Evolutionary conservation across 1,284 basidiomycete species (phyloP).

Genomic region (Cryptococcus jaspeensis): DNA sequence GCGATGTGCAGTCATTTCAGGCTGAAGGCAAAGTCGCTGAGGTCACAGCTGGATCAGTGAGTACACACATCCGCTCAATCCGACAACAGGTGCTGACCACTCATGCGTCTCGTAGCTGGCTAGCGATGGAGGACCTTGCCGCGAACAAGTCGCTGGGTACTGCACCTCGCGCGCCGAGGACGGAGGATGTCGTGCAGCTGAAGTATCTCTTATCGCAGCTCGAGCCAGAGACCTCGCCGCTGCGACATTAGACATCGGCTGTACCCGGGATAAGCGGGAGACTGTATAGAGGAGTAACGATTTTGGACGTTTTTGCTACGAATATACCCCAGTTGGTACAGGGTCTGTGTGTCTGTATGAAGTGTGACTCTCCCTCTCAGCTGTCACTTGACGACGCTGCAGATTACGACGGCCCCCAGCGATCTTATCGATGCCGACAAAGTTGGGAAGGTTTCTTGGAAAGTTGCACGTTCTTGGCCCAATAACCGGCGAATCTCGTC

Average conservation of each 20-base stretch:
- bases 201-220: conserved; percentile 37
- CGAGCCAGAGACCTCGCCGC: conserved; percentile 36
- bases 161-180: conserved; percentile 25
- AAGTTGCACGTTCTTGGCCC: too few species aligned
- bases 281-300: background rate
- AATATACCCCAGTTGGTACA: conserved; percentile 1
- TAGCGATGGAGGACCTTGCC: conserved; percentile 40
- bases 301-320: background rate
- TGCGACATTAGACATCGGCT: conserved; percentile 6
- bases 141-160: conserved; percentile 20
- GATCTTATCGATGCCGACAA: too few species aligned
- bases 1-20: conserved; percentile 43
- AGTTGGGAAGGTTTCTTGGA: too few species aligned
- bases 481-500: too few species aligned
- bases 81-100: background rate
- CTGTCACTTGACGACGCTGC: too few species aligned
- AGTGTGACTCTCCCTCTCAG: background rate
- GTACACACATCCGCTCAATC: conserved; percentile 11
- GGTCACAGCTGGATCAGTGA: conserved; percentile 44
- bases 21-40: conserved; percentile 40
- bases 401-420: too few species aligned
- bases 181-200: conserved; percentile 40
- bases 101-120: conserved; percentile 29
- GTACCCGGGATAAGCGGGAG: too few species aligned
- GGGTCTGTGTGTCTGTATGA: conserved; percentile 2